A percentile compares a stretch with the other conserved stretches of the same genome.
phyloP scores from a whole-genome alignment of 345 rosid genomes.

The Mercurialis annua region DNA sequence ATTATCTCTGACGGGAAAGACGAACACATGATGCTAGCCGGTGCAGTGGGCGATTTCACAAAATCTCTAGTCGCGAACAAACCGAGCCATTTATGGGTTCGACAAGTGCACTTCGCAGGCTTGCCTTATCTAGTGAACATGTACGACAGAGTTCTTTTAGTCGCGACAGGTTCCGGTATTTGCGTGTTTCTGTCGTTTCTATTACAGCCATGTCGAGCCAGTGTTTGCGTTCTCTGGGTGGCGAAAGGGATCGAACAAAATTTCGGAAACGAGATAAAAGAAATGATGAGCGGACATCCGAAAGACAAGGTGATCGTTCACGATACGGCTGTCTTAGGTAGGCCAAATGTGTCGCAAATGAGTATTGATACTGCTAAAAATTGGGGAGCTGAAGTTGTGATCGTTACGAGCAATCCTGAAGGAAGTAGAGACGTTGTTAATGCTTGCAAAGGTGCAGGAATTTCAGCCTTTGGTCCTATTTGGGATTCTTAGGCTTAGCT shows the following conservation, averaged over 20 bases:
- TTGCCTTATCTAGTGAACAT: conserved; percentile 70
- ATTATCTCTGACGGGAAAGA: conserved; percentile 67
- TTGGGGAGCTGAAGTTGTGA: conserved; percentile 69
- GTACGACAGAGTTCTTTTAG: conserved; percentile 69
- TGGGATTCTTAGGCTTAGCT: conserved; percentile 62
- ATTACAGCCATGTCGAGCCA: conserved; percentile 58
- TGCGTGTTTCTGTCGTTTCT: conserved; percentile 80
- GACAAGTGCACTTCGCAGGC: conserved; percentile 72
- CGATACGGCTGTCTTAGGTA: conserved; percentile 57
- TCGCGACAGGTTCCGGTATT: conserved; percentile 83
- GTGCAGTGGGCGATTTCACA: conserved; percentile 86
- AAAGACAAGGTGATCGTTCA: conserved; percentile 62
- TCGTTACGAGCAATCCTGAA: conserved; percentile 88
- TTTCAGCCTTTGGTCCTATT: conserved; percentile 85
- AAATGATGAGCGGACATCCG: conserved; percentile 48
- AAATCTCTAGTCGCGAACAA: conserved; percentile 57
- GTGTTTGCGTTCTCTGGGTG: conserved; percentile 66
- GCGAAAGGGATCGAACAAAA: conserved; percentile 72
- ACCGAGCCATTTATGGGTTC: conserved; percentile 77
- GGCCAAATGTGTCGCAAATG: conserved; percentile 70
- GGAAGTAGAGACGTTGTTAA: conserved; percentile 78
- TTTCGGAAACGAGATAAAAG: conserved; percentile 60
- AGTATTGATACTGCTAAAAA: conserved; percentile 57
- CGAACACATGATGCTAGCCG: conserved; percentile 86
- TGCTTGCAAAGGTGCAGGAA: conserved; percentile 55